Conservation (phyloP, 805 yeast genomes). For the Lipomyces sp. region DNA sequence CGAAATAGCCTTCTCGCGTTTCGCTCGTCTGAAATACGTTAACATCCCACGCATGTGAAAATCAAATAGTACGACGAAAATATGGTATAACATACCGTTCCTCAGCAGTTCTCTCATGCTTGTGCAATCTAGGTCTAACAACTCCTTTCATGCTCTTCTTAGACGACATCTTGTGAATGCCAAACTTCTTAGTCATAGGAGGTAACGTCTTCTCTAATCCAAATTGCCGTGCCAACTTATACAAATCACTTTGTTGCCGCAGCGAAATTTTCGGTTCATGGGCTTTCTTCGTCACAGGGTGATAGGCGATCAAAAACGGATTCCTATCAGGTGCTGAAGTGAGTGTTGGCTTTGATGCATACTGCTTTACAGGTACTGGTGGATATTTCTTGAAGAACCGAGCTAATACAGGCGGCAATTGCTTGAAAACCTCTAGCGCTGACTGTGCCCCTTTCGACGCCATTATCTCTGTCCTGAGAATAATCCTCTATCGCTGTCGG, state of each 20-base stretch:
- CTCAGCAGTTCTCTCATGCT: constrained; percentile 18
- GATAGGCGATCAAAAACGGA: constrained; percentile 79
- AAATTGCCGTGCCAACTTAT: constrained; percentile 70
- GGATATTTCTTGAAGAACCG: constrained; percentile 76
- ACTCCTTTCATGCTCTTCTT: constrained; percentile 32
- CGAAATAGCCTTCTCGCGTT: constrained; percentile 27
- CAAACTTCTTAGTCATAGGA: constrained; percentile 50
- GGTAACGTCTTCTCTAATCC: constrained; percentile 78
- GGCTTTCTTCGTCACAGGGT: constrained; percentile 69
- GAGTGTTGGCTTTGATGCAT: constrained; percentile 62
- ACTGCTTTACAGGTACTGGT: constrained; percentile 67
- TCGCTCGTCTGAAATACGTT: constrained; percentile 22
- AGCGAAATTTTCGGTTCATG: constrained; percentile 73
- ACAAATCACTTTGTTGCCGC: constrained; percentile 76
- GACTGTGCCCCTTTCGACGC: constrained; percentile 13
- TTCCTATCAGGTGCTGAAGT: constrained; percentile 67
- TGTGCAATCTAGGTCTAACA: constrained; percentile 24
- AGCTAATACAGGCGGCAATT: constrained; percentile 68
- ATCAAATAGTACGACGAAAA: not conserved
- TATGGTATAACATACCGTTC: constrained; percentile 13
- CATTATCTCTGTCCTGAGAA: constrained; percentile 3
- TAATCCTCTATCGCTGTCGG: not conserved
- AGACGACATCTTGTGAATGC: constrained; percentile 21
- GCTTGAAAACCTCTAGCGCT: constrained; percentile 46
- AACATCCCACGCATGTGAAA: not conserved